Evolutionary conservation across 2,329 filamentous ascomycete species (phyloP).

Genomic region (Basipetospora chlamydospora): DNA sequence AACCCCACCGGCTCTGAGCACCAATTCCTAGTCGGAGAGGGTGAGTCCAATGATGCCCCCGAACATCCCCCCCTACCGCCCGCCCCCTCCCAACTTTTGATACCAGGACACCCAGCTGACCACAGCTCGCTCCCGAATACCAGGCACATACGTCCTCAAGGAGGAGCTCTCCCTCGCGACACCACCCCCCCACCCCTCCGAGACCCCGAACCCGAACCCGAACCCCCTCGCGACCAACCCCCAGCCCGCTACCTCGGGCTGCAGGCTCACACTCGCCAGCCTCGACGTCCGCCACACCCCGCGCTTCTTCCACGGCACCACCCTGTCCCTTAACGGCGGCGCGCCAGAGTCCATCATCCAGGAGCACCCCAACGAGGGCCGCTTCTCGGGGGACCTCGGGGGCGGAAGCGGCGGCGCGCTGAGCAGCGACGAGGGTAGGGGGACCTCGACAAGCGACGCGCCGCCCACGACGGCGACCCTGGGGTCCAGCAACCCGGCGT

Average conservation of each 20-base stretch:
- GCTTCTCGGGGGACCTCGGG: constrained; percentile 45
- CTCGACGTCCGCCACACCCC: constrained; percentile 47
- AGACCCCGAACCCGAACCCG: constrained; percentile 71
- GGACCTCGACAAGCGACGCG: constrained; percentile 37
- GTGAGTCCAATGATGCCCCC: too few relatives aligned
- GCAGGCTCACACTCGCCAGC: constrained; percentile 65
- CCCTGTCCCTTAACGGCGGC: constrained; percentile 27
- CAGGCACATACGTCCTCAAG: constrained; percentile 78
- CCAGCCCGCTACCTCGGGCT: constrained; percentile 70
- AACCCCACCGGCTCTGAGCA: constrained; percentile 72
- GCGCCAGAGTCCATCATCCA: constrained; percentile 33
- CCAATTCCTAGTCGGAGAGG: constrained; percentile 87
- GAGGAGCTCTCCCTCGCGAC: constrained; percentile 88
- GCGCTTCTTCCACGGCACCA: constrained; percentile 38
- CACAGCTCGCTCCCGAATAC: too few relatives aligned
- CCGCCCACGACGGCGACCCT: constrained; percentile 23
- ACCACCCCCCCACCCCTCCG: constrained; percentile 87
- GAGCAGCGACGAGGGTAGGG: constrained; percentile 41
- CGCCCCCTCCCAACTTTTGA: too few relatives aligned
- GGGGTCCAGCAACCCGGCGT: constrained; percentile 45
- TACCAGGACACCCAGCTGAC: background rate
- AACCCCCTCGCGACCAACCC: constrained; percentile 83
- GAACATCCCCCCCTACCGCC: too few relatives aligned
- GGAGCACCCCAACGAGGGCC: constrained; percentile 46
- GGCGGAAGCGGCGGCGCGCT: too few relatives aligned